Percentiles rank a stretch among this genome's conserved stretches.
Conservation (phyloP, 768 basidiomycete species). For the Brasilioporus rufonigricans region DNA sequence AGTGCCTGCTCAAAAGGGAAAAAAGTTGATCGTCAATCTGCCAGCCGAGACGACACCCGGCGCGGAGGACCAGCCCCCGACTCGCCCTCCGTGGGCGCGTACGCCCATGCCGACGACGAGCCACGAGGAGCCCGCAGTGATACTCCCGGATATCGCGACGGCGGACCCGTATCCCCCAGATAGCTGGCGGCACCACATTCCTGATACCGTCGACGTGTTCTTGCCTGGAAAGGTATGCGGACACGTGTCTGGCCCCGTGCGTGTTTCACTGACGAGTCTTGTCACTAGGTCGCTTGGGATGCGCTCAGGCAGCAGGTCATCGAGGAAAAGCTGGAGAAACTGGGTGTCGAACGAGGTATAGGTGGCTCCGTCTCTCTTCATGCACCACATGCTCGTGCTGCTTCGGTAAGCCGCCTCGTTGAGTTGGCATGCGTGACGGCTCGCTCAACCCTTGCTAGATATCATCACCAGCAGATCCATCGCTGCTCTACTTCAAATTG, state of each 20-base stretch:
- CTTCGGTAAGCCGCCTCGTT: constrained; percentile 59
- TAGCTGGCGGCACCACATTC: constrained; percentile 52
- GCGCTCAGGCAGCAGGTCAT: constrained; percentile 65
- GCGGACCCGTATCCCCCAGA: constrained; percentile 67
- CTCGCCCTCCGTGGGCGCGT: constrained; percentile 59
- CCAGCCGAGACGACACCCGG: constrained; percentile 60
- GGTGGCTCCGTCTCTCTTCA: constrained; percentile 55
- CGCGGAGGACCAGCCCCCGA: constrained; percentile 38
- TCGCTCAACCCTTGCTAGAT: constrained; percentile 46
- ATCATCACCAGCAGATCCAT: constrained; percentile 88
- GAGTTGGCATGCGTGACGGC: constrained; percentile 20
- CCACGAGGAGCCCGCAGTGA: constrained; percentile 26
- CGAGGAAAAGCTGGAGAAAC: constrained; percentile 76
- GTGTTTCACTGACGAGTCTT: constrained; percentile 5
- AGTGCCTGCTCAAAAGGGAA: constrained; percentile 45
- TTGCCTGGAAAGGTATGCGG: constrained; percentile 70
- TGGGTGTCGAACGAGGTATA: constrained; percentile 71
- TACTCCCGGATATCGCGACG: constrained; percentile 39
- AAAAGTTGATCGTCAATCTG: constrained; percentile 69
- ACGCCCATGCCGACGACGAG: constrained; percentile 45
- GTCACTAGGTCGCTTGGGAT: constrained; percentile 67
- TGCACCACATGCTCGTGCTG: constrained; percentile 78
- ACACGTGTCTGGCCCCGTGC: constrained; percentile 7
- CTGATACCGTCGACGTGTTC: constrained; percentile 73
- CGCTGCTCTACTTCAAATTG: constrained; percentile 75